Evolutionary conservation across 1,139 yeast species (phyloP).

Genomic region (Meyerozyma athensensis): DNA sequence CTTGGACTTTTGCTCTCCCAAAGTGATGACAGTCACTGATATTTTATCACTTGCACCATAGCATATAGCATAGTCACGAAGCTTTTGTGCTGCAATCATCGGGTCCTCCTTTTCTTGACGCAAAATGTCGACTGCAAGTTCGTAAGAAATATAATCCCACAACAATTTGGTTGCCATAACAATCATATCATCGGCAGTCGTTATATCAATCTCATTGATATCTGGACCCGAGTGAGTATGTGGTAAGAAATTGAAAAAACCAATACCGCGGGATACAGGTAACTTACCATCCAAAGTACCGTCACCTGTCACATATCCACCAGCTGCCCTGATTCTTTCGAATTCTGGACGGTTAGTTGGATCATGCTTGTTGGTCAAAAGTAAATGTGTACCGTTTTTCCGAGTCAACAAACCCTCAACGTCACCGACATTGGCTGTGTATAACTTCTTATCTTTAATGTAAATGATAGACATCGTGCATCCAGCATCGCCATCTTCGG

Average conservation of each 20-base stretch:
- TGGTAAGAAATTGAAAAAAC: slow-evolving; percentile 81
- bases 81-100: slow-evolving; percentile 86
- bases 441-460: slow-evolving; percentile 63
- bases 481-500: slow-evolving; percentile 71
- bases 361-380: slow-evolving; percentile 75
- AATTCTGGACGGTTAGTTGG: slow-evolving; percentile 80
- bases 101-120: slow-evolving; percentile 81
- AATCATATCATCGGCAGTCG: slow-evolving; percentile 75
- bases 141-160: slow-evolving; percentile 82
- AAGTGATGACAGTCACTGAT: slow-evolving; percentile 78
- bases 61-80: slow-evolving; percentile 90
- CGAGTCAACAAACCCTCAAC: slow-evolving; percentile 76
- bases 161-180: slow-evolving; percentile 81
- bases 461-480: slow-evolving; percentile 81
- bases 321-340: slow-evolving; percentile 83
- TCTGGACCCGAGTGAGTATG: slow-evolving; percentile 89
- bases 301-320: slow-evolving; percentile 84
- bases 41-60: slow-evolving; percentile 83
- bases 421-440: slow-evolving; percentile 90
- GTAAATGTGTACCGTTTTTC: slow-evolving; percentile 72
- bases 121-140: slow-evolving; percentile 86
- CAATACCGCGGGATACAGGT: slow-evolving; percentile 86
- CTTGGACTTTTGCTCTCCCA: slow-evolving; percentile 39
- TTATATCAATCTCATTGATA: slow-evolving; percentile 55
- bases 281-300: slow-evolving; percentile 83